Evolutionary conservation across 805 yeast genomes (phyloP).

Genomic region (Dipodascopsis uninucleata): DNA sequence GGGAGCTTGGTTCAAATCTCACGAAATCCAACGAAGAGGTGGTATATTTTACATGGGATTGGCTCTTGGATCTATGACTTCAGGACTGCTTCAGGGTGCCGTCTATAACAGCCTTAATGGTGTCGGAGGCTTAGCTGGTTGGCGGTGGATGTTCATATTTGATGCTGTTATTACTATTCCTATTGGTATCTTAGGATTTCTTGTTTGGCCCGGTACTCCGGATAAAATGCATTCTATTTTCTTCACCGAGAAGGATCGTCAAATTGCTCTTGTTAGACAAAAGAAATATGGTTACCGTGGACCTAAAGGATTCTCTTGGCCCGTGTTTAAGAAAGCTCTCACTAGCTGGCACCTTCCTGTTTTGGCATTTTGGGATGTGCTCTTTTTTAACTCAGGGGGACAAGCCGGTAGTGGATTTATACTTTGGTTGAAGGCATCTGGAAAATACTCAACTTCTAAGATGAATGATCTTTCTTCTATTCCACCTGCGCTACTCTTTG

Average conservation of each 20-base stretch:
- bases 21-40: constrained; percentile 57
- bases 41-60: constrained; percentile 59
- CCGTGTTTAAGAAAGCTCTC: constrained; percentile 45
- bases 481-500: constrained; percentile 60
- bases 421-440: constrained; percentile 56
- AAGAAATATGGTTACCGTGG: constrained; percentile 36
- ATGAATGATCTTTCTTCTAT: constrained; percentile 50
- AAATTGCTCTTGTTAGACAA: constrained; percentile 45
- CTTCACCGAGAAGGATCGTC: constrained; percentile 54
- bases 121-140: constrained; percentile 51
- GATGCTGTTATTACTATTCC: constrained; percentile 59
- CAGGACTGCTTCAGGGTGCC: constrained; percentile 60
- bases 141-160: constrained; percentile 71
- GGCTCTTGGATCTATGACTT: constrained; percentile 55
- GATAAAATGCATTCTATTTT: constrained; percentile 49
- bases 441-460: constrained; percentile 43
- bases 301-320: constrained; percentile 34
- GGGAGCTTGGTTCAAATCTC: constrained; percentile 56
- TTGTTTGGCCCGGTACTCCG: constrained; percentile 63
- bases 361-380: constrained; percentile 40
- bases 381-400: constrained; percentile 5
- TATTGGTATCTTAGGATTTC: constrained; percentile 54
- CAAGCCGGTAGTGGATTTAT: constrained; percentile 56
- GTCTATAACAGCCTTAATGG: constrained; percentile 48
- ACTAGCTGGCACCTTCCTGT: constrained; percentile 46